These are phyloP conservation scores for Talaromyces marneffei DNA, from an alignment of 2,329 filamentous ascomycete genomes.

Conservation along the genomic window DNA sequence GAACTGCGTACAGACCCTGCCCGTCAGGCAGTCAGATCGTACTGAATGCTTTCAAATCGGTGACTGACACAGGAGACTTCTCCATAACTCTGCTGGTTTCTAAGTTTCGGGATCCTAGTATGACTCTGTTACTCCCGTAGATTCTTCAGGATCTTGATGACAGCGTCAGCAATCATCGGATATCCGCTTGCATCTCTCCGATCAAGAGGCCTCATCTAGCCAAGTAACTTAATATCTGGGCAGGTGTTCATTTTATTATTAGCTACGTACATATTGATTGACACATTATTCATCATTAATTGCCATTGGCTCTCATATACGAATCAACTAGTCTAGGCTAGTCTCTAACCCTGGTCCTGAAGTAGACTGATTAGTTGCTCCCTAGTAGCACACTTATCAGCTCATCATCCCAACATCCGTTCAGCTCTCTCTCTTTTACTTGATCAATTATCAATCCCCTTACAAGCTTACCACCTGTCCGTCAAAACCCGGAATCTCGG, in stretches of 20 bases:
- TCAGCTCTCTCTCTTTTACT: not conserved
- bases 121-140: not conserved
- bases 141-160: not conserved
- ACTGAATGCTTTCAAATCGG: not conserved
- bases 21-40: not conserved
- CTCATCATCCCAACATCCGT: not conserved
- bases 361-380: not conserved
- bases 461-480: not conserved
- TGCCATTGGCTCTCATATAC: not conserved
- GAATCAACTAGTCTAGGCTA: not conserved
- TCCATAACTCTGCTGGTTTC: not conserved
- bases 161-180: not conserved
- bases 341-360: not conserved
- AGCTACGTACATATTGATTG: not conserved
- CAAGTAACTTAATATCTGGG: not conserved
- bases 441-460: not conserved
- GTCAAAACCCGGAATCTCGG: not conserved
- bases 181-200: not conserved
- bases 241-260: not conserved
- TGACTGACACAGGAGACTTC: not conserved
- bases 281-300: not conserved
- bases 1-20: not conserved
- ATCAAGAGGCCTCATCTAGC: not conserved
- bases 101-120: not conserved
- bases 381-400: not conserved